These are phyloP conservation scores for Pisolithus sp. DNA, from an alignment of 768 basidiomycete genomes.

Conservation along the genomic window DNA sequence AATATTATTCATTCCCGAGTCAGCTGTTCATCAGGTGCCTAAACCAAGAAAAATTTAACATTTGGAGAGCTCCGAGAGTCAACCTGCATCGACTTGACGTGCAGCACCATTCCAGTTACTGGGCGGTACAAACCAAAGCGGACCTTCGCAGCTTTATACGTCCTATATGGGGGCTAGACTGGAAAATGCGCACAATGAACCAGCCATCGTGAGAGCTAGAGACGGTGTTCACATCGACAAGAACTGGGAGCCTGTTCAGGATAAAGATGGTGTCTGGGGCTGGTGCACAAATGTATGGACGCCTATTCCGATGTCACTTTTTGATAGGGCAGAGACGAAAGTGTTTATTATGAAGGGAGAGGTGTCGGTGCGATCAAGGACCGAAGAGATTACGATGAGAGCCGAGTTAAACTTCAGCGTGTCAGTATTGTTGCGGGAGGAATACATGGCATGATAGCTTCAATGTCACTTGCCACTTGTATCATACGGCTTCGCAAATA, in stretches of 20 bases:
- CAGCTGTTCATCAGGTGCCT: slow-evolving; percentile 19
- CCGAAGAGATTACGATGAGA: slow-evolving; percentile 21
- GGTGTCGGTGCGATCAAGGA: slow-evolving; percentile 27
- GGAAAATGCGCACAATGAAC: background rate
- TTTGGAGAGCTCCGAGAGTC: slow-evolving; percentile 6
- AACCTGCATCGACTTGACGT: slow-evolving; percentile 15
- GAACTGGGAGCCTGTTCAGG: slow-evolving; percentile 11
- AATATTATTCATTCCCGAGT: slow-evolving; percentile 17
- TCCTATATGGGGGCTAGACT: slow-evolving; percentile 13
- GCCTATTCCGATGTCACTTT: slow-evolving; percentile 42
- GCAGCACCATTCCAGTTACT: slow-evolving; percentile 9
- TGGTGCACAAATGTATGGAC: slow-evolving; percentile 38
- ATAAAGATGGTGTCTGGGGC: slow-evolving; percentile 18
- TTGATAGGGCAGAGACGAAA: slow-evolving; percentile 41
- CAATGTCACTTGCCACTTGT: too few relatives aligned
- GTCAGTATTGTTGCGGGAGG: slow-evolving; percentile 36
- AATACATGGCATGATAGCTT: slow-evolving; percentile 25
- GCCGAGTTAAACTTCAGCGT: slow-evolving; percentile 33
- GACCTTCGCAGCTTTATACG: slow-evolving; percentile 6
- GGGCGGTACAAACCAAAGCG: slow-evolving; percentile 1
- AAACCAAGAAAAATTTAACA: slow-evolving; percentile 5
- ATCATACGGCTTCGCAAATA: too few relatives aligned
- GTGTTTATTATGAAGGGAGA: slow-evolving; percentile 34
- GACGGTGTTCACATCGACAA: slow-evolving; percentile 20
- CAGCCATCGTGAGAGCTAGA: background rate